These are phyloP conservation scores for Pythium sp. DNA, from an alignment of 352 stramenopile genomes.

Conservation along the genomic window DNA sequence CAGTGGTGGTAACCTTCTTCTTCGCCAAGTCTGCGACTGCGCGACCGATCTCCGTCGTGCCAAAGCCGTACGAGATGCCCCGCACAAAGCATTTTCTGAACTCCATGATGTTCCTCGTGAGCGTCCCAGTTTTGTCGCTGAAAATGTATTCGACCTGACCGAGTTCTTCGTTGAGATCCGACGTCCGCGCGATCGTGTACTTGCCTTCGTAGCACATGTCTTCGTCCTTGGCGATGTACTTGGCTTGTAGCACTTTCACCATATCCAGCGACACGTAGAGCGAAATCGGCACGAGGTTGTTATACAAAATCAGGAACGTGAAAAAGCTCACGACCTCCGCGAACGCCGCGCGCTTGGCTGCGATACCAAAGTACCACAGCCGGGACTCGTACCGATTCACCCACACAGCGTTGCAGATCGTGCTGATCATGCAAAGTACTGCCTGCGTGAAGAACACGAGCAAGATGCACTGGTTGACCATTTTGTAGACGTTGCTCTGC, in stretches of 20 bases:
- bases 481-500: conserved; percentile 68
- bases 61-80: conserved; percentile 82
- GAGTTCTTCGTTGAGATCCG: conserved; percentile 91
- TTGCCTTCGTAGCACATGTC: conserved; percentile 88
- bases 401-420: conserved; percentile 55
- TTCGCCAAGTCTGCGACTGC: conserved; percentile 49
- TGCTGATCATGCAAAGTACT: conserved; percentile 63
- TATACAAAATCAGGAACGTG: conserved; percentile 95
- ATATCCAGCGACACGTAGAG: conserved; percentile 97
- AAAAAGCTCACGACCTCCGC: conserved; percentile 83
- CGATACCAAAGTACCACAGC: conserved; percentile 50
- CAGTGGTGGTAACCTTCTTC: conserved; percentile 8
- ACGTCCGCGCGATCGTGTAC: conserved; percentile 79
- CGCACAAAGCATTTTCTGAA: conserved; percentile 90
- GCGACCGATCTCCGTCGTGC: conserved; percentile 74
- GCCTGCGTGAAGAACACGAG: conserved; percentile 64
- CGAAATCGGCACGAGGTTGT: conserved; percentile 96
- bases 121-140: conserved; percentile 98
- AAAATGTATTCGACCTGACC: conserved; percentile 98
- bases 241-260: conserved; percentile 85
- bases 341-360: conserved; percentile 14
- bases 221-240: conserved; percentile 57
- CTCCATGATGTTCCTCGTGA: conserved; percentile 99
- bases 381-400: conserved; percentile 31
- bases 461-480: conserved; percentile 69